phyloP scores from a whole-genome alignment of 371 early-diverging fungal species.

The Mortierella sp. region DNA sequence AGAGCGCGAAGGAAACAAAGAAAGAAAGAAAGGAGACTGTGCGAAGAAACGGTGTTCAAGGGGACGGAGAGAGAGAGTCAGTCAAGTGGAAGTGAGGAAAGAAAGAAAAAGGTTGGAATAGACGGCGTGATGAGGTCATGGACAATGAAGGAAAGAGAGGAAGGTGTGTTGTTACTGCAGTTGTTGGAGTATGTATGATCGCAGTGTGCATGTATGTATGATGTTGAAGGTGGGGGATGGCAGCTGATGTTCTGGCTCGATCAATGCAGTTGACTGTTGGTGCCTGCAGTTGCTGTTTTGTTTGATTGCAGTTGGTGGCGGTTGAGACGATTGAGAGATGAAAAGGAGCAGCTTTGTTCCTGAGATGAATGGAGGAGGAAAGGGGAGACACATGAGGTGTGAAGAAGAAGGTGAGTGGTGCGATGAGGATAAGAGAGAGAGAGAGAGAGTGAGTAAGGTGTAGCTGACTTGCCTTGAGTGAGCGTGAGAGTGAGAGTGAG shows the following conservation, averaged over 20 bases:
- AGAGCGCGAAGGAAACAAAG: not conserved
- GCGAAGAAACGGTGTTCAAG: not conserved
- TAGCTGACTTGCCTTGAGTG: conserved; percentile 8
- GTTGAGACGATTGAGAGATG: not conserved
- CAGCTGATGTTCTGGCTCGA: not conserved
- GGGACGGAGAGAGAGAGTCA: not conserved
- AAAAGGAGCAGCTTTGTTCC: not conserved
- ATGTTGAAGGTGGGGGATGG: not conserved
- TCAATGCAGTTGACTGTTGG: no score
- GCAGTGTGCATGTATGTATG: not conserved
- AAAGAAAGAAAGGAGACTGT: not conserved
- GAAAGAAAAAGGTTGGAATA: not conserved
- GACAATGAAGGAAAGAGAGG: not conserved
- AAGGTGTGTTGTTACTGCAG: not conserved
- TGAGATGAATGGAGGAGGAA: conserved; percentile 7
- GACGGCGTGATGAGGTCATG: not conserved
- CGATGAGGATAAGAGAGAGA: not conserved
- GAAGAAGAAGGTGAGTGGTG: not conserved
- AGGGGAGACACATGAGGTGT: no score
- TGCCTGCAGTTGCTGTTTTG: not conserved
- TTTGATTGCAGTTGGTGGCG: not conserved
- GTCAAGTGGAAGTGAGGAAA: not conserved
- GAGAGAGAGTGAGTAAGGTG: not conserved
- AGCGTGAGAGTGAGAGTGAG: not conserved
- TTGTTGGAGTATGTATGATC: not conserved